Evolutionary conservation across 106 monocot genomes (phyloP).

Genomic region (Narthecium ossifragum): DNA sequence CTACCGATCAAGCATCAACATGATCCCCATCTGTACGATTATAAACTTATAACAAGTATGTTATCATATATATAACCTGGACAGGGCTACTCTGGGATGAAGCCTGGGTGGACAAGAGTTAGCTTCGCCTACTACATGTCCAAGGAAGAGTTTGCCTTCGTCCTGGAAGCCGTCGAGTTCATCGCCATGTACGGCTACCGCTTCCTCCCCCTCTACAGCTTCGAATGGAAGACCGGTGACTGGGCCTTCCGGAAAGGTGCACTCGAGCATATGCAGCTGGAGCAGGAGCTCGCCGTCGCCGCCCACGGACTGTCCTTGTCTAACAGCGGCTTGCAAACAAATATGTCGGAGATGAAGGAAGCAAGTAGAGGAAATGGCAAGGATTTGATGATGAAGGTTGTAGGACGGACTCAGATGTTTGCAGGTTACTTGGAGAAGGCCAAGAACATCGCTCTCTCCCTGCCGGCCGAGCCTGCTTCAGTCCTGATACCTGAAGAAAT

Average conservation of each 20-base stretch:
- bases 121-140: conserved; percentile 43
- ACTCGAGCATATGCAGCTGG: too few relatives aligned
- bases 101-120: conserved; percentile 42
- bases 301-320: not conserved
- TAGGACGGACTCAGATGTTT: not conserved
- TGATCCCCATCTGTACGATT: too few relatives aligned
- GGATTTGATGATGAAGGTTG: not conserved
- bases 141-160: conserved; percentile 23
- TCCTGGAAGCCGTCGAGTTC: conserved; percentile 27
- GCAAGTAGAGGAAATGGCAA: not conserved
- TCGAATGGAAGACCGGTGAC: conserved; percentile 34
- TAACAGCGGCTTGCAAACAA: conserved; percentile 7
- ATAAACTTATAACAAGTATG: not conserved
- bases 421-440: conserved; percentile 17
- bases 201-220: conserved; percentile 31
- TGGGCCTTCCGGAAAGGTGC: conserved; percentile 17
- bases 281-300: too few relatives aligned
- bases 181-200: conserved; percentile 25
- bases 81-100: conserved; percentile 38
- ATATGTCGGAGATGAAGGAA: not conserved
- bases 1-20: too few relatives aligned
- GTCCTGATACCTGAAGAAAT: conserved; percentile 9
- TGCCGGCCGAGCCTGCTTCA: not conserved
- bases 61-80: not conserved
- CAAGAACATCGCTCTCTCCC: conserved; percentile 4